Evolutionary conservation across 2,329 filamentous ascomycete genomes (phyloP).

Genomic region (Thielaviopsis musarum): DNA sequence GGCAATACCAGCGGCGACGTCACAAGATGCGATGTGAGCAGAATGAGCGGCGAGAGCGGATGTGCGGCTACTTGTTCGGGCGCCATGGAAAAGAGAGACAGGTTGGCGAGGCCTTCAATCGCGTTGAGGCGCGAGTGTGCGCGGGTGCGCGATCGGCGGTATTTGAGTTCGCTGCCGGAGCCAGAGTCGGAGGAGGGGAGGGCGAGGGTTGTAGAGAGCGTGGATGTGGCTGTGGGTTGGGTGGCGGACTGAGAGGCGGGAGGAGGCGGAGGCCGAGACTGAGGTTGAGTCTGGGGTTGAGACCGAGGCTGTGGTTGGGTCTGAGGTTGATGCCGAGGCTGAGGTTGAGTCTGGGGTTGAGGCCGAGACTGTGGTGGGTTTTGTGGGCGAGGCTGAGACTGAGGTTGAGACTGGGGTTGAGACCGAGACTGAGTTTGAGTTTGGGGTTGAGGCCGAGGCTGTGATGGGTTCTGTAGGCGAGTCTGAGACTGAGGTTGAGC

Average conservation of each 20-base stretch:
- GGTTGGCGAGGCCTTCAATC: conserved; percentile 2
- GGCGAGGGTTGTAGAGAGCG: not conserved
- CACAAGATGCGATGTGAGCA: conserved; percentile 20
- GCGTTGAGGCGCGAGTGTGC: conserved; percentile 7
- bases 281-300: too few relatives aligned
- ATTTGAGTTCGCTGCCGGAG: not conserved
- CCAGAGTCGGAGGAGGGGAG: not conserved
- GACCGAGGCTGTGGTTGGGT: not conserved
- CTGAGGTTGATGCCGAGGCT: too few relatives aligned
- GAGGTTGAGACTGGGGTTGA: not conserved
- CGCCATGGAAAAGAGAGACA: conserved; percentile 9
- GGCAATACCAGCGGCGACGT: conserved; percentile 24
- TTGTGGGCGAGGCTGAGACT: not conserved
- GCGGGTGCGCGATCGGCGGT: conserved; percentile 1
- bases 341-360: not conserved
- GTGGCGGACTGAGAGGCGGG: not conserved
- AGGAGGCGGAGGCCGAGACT: too few relatives aligned
- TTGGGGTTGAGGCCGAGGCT: too few relatives aligned
- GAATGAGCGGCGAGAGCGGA: conserved; percentile 9
- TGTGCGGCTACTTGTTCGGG: conserved; percentile 11
- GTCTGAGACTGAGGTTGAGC: too few relatives aligned
- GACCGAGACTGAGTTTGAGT: too few relatives aligned
- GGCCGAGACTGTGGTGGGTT: not conserved
- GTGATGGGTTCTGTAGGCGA: too few relatives aligned
- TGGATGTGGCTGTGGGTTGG: not conserved